Evolutionary conservation across 805 yeast species (phyloP), one percentile per base, ranked within the genome.

Genomic region (Suhomyces sp.): DNA sequence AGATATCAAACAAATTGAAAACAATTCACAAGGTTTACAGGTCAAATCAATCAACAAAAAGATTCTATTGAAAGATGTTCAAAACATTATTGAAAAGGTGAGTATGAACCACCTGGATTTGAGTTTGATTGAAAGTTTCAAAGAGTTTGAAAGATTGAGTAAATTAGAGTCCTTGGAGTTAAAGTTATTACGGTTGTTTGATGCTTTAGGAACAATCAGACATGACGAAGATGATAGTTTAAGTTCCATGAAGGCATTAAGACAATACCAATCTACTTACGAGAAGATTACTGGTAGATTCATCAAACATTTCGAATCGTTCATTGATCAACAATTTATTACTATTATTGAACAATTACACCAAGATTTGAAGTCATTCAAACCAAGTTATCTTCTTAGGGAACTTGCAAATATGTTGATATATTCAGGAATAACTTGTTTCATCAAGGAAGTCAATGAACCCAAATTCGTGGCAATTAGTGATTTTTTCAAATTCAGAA

Each of bases 21-120:
- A 70, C 22, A 84, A 82, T 52, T 80, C 90, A 2, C 78, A 83
- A 48, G 95, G 95, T 31, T 59, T 88, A 12, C 96, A 90, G 58
- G 82, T 90, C 5, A 81, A 81, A 46, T 77, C 91, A 4, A 79
- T 86, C 28, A 90, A 90, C 60, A 85, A 84, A 56, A 86, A 85
- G 49, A 55, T 72, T n/a, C 65, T 88, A 16, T 82, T 80, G 70
- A 76, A 73, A 30, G 88, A 86, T 41, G 69, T 88, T 36, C 75
- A 76, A 25, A 76, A 72, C n/a, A 69, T 88, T 29, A 60, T 88
- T 42, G 73, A 74, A 31, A 82, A 86, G n/a, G 83, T 85, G 6
- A 76, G 81, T 37, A 68, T 88, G 18, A 79, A 80, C 43, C 75
- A 76, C 12, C 60, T 61, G 1, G 80, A 79, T 12, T 60, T 86